Percentiles rank a stretch among this genome's conserved stretches.
Conservation (phyloP, 148 eudicot species). For the Talinum fruticosum region DNA sequence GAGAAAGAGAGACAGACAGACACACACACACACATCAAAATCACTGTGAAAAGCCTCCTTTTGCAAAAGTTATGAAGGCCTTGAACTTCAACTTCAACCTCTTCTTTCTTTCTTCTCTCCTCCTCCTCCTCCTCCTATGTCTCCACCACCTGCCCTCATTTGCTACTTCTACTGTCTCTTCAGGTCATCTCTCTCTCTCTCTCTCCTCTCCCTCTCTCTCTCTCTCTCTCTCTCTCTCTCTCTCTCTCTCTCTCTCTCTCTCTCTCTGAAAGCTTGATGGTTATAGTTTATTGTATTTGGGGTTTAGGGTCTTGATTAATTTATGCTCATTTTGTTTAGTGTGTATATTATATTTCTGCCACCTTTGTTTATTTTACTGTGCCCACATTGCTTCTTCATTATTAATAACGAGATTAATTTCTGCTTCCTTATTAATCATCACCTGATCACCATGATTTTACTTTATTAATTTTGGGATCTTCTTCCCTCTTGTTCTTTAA, state of each 20-base stretch:
- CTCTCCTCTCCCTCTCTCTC: too few species aligned
- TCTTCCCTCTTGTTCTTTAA: not conserved
- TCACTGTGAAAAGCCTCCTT: not conserved
- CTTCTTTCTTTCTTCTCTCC: slow-evolving; percentile 19
- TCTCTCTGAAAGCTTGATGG: not conserved
- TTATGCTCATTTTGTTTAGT: not conserved
- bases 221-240: not conserved
- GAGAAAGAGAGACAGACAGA: not conserved
- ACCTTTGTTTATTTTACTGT: slow-evolving; percentile 1
- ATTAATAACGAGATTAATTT: too few species aligned
- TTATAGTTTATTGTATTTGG: not conserved
- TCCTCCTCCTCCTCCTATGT: slow-evolving; percentile 23
- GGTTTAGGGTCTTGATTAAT: not conserved
- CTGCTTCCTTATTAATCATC: too few species aligned
- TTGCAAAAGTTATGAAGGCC: slow-evolving; percentile 14
- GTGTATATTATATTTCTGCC: not conserved
- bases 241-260: not conserved
- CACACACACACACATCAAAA: not conserved
- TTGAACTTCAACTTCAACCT: slow-evolving; percentile 1
- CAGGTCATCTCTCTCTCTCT: slow-evolving; percentile 30
- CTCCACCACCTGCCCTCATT: slow-evolving; percentile 30
- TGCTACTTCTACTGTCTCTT: slow-evolving; percentile 23
- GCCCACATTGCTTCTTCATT: not conserved
- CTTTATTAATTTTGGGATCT: not conserved
- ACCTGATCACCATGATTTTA: too few species aligned